Evolutionary conservation across 495 filamentous ascomycete species (phyloP).

Genomic region (Hypomontagnella monticulosa): DNA sequence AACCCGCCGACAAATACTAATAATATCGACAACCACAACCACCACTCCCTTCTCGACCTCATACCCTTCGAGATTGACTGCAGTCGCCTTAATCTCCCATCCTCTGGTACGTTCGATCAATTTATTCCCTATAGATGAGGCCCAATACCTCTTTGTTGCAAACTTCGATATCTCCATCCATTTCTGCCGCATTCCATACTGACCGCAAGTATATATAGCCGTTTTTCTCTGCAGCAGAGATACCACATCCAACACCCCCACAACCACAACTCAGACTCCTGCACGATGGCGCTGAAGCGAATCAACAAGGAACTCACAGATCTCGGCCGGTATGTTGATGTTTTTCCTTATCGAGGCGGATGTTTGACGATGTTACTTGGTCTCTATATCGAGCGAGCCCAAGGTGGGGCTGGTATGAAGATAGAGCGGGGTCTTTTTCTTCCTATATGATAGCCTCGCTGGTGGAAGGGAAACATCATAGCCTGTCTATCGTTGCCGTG

Average conservation of each 20-base stretch:
- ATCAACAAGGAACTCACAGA: slow-evolving; percentile 99
- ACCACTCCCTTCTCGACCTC: slow-evolving; percentile 7
- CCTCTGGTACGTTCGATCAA: slow-evolving; percentile 26
- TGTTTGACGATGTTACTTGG: slow-evolving; percentile 24
- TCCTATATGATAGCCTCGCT: slow-evolving; percentile 21
- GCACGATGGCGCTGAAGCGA: slow-evolving; percentile 95
- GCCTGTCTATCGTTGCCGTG: neutral
- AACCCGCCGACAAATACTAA: slow-evolving; percentile 9
- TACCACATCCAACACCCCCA: slow-evolving; percentile 32
- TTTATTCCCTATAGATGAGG: slow-evolving; percentile 13
- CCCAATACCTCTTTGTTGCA: slow-evolving; percentile 23
- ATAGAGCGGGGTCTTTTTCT: slow-evolving; percentile 44
- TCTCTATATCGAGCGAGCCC: slow-evolving; percentile 33
- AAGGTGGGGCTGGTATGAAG: slow-evolving; percentile 48
- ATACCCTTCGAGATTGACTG: slow-evolving; percentile 9
- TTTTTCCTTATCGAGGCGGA: slow-evolving; percentile 17
- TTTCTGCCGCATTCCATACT: slow-evolving; percentile 44
- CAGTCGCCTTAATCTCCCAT: neutral
- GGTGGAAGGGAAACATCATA: neutral
- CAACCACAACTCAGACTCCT: slow-evolving; percentile 47
- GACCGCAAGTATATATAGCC: slow-evolving; percentile 44
- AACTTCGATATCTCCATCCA: slow-evolving; percentile 35
- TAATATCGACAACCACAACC: slow-evolving; percentile 14
- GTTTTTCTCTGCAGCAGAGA: slow-evolving; percentile 41
- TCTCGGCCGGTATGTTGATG: slow-evolving; percentile 85